Evolutionary conservation across 768 basidiomycete species (phyloP), one percentile per base, ranked within the genome.

Genomic region (Phylloporus sp.): DNA sequence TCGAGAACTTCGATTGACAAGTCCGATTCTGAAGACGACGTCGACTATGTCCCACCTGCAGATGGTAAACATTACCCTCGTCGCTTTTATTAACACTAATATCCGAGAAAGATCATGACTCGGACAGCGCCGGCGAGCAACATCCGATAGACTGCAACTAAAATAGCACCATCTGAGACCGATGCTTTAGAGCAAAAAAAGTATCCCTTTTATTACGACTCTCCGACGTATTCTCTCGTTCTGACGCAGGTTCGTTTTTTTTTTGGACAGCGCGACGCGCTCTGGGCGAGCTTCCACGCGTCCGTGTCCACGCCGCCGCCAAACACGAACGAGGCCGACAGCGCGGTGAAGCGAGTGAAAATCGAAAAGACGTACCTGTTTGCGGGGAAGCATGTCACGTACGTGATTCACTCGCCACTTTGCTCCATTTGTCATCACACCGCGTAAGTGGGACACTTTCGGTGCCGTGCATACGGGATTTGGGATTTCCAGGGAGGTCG

Each of bases 331-430:
- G 42, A n/a, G n/a, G n/a, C 47, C n/a, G n/a, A n/a, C n/a, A n/a
- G n/a, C n/a, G 40, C 62, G n/a, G 62, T 56, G 52, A 75, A 69
- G 43, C 70, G 72, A 55, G 74, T 92, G 27, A 85, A 82, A 64
- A 69, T 93, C 38, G 76, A 81, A 62, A 86, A 81, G 59, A 75
- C 71, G 28, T 86, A 81, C 62, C 62, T 78, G 28, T 93, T 86
- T 57, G 90, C 88, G 1, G 90, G 90, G 20, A 82, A 91, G 49
- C 77, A 82, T 26, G 72, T 84, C 37, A 68, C 74, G 90, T 91
- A 63, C 58, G 84, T 73, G 4, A n/a, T 17, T 27, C 11, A 2
- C 5, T n/a, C n/a, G n/a, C n/a, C n/a, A n/a, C n/a, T n/a, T 9
- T 26, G 42, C 38, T n/a, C n/a, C n/a, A n/a, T n/a, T n/a, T 17